Base-by-base conservation (phyloP, 331 rosid genomes). In the Acacia concinna region DNA sequence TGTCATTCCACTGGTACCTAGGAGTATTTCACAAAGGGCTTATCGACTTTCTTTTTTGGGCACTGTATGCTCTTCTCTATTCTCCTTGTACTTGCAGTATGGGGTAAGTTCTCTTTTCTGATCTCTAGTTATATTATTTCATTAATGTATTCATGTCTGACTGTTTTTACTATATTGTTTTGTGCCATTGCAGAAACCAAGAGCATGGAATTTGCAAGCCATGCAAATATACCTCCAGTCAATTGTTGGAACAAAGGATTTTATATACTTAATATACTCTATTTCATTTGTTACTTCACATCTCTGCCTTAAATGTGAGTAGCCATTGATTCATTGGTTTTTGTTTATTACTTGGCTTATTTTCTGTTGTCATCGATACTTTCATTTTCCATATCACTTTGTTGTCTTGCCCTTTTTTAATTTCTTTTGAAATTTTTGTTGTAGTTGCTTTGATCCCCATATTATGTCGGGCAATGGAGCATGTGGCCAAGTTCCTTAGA, bases 361-460 rank as follows among this genome's bases (percentile, higher is more conserved):
- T 78, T 43, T 30, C 31, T 32, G 52, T 68, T 47, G 57, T 32
- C 5, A 47, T 31, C 8, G 27, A 43, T 68, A 35, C 46, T 68
- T 43, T 31, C 44, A 62, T 67, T 73, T 51, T 47, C 34, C 69
- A 30, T 71, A 31, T 64, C 69, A 52, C 15, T 38, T 60, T 74
- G 60, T 15, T 47, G 27, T 60, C 71, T 27, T 78, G 54, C 62
- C 32, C 62, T 35, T 35, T 56, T 73, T n/a, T 85, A 68, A 81
- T 75, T 37, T 54, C 76, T 28, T 60, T 63, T 72, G 44, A 80
- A 27, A 77, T 84, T 43, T 84, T 35, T 69, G 28, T 86, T 82
- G 93, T 87, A 96, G 99, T 91, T 76, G 96, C 99, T 27, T 86
- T 93, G 89, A 91, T 96, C 84, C 97, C 99, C 65, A 78, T 96